These are phyloP conservation scores for Aphanomyces euteiches DNA, from an alignment of 352 stramenopile genomes.

Conservation along the genomic window DNA sequence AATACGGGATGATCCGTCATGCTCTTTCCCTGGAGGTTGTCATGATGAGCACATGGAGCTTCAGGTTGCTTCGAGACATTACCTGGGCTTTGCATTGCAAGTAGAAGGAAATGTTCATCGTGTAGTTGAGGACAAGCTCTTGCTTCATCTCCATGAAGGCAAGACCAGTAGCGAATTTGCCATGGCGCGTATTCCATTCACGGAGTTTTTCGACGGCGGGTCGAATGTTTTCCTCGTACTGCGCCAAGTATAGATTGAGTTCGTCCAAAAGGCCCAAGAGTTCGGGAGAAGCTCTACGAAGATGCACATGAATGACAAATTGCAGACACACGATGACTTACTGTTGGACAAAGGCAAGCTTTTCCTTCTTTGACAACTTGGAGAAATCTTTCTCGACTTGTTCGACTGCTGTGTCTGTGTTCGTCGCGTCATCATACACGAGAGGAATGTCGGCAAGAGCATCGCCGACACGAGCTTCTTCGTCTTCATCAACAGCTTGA, in stretches of 20 bases:
- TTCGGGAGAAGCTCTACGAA: conserved; percentile 55
- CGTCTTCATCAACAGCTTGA: conserved; percentile 48
- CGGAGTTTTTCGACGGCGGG: conserved; percentile 72
- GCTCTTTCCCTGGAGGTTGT: conserved; percentile 48
- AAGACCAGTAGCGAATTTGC: conserved; percentile 52
- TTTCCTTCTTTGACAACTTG: conserved; percentile 84
- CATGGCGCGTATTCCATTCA: conserved; percentile 46
- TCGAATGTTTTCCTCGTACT: conserved; percentile 60
- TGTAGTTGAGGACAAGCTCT: conserved; percentile 82
- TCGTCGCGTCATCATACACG: conserved; percentile 42
- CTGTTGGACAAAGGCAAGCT: conserved; percentile 83
- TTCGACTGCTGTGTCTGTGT: conserved; percentile 38
- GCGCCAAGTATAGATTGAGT: conserved; percentile 59
- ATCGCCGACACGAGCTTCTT: conserved; percentile 63
- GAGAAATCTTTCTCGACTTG: conserved; percentile 78
- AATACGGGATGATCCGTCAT: conserved; percentile 75
- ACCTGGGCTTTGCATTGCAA: conserved; percentile 64
- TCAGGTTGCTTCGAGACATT: not conserved
- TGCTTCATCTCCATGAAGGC: conserved; percentile 76
- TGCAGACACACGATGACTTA: conserved; percentile 34
- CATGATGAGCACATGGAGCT: not conserved
- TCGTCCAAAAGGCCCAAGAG: conserved; percentile 66
- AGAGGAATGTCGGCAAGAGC: conserved; percentile 74
- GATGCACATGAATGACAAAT: not conserved
- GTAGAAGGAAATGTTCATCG: conserved; percentile 85